Percentiles rank a stretch among this genome's conserved stretches.
phyloP scores from a whole-genome alignment of 805 yeast species.

The Pichia heedii region DNA sequence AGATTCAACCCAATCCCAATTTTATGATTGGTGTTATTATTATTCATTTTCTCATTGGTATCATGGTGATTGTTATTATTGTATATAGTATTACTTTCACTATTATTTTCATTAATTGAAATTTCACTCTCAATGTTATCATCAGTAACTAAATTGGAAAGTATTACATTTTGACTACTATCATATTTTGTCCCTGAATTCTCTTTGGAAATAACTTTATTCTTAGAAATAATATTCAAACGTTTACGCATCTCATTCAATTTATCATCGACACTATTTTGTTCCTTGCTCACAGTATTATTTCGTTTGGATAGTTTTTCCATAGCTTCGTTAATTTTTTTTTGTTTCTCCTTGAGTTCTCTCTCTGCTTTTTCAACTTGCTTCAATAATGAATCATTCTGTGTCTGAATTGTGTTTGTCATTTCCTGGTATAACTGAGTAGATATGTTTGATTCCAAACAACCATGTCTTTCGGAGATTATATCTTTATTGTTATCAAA shows the following conservation, averaged over 20 bases:
- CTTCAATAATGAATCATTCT: constrained; percentile 1
- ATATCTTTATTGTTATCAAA: not conserved
- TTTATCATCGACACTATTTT: constrained; percentile 5
- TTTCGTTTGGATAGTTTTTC: not conserved
- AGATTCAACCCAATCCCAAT: constrained; percentile 38
- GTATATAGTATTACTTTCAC: no score
- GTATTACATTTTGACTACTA: no score
- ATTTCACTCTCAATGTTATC: not conserved
- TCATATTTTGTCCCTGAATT: no score
- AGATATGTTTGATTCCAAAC: no score
- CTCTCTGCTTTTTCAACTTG: constrained; percentile 5
- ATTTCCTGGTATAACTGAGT: not conserved
- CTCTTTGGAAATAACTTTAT: not conserved
- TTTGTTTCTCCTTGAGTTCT: not conserved
- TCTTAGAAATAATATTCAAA: not conserved
- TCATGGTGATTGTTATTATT: no score
- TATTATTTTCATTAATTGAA: no score
- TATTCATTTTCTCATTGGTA: not conserved
- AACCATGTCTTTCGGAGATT: not conserved
- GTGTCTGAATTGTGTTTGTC: constrained; percentile 3
- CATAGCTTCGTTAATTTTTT: not conserved
- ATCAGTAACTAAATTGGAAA: not conserved
- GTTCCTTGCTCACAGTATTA: constrained; percentile 1
- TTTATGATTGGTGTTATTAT: not conserved
- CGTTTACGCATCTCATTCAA: constrained; percentile 2